Percentiles rank a stretch among this genome's conserved stretches.
Conservation (phyloP, 306 rosid species). For the Malus orientalis region DNA sequence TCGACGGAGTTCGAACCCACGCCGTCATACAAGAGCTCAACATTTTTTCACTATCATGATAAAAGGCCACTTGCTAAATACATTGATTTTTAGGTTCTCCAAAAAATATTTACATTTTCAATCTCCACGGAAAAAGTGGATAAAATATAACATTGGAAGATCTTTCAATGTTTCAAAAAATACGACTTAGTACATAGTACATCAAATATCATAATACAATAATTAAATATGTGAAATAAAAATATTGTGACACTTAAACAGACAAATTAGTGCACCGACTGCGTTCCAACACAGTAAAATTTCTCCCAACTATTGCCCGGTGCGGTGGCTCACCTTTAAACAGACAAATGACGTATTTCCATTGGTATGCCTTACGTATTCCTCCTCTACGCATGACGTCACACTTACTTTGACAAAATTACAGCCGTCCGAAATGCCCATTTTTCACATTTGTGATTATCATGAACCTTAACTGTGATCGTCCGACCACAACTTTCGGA, state of each 20-base stretch:
- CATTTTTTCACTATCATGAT: too few relatives aligned
- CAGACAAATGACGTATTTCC: not conserved
- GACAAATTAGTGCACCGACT: too few relatives aligned
- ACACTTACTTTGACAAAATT: not conserved
- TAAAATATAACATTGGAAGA: too few relatives aligned
- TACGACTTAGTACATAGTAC: too few relatives aligned
- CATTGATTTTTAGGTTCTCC: not conserved
- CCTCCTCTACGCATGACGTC: not conserved
- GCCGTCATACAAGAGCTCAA: too few relatives aligned
- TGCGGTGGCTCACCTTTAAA: too few relatives aligned
- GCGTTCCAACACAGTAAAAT: too few relatives aligned
- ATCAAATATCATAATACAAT: too few relatives aligned
- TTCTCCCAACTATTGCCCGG: too few relatives aligned
- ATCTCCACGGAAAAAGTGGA: not conserved
- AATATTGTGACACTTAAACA: too few relatives aligned
- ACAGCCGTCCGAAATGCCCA: not conserved
- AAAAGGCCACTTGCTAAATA: not conserved
- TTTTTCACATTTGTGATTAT: not conserved
- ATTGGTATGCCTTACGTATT: not conserved
- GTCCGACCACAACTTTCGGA: not conserved
- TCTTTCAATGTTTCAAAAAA: too few relatives aligned
- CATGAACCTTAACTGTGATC: not conserved
- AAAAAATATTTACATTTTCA: slow-evolving; percentile 5
- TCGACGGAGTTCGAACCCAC: accelerated
- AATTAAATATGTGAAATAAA: too few relatives aligned